These are phyloP conservation scores for Tolypocladium inflatum DNA, from an alignment of 2,329 filamentous ascomycete species.

Conservation along the genomic window DNA sequence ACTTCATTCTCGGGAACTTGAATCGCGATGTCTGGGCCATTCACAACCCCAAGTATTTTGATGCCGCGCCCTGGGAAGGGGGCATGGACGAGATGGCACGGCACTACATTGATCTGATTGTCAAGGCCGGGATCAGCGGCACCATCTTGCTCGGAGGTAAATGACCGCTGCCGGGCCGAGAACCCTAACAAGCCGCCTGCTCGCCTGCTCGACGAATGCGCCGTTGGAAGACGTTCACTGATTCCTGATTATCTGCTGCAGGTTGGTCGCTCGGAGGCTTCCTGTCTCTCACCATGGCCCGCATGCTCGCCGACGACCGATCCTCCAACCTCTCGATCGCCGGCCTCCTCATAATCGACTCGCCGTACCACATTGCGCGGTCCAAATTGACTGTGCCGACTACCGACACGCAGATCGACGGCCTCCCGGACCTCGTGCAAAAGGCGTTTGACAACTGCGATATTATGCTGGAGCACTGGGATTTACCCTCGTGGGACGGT, in stretches of 20 bases:
- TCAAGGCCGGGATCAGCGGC: slow-evolving; percentile 13
- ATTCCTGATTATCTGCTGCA: not conserved
- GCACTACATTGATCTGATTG: slow-evolving; percentile 15
- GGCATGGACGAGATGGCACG: slow-evolving; percentile 19
- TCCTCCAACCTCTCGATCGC: slow-evolving; percentile 12
- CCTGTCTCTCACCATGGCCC: slow-evolving; percentile 15
- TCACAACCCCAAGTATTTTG: slow-evolving; percentile 17
- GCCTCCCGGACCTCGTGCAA: slow-evolving; percentile 14
- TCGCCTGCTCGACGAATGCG: not conserved
- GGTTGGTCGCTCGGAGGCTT: slow-evolving; percentile 21
- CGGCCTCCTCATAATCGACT: slow-evolving; percentile 18
- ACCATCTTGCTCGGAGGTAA: slow-evolving; percentile 16
- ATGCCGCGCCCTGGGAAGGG: slow-evolving; percentile 13
- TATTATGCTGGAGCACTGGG: slow-evolving; percentile 18
- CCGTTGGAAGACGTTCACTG: not conserved
- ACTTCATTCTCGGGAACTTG: slow-evolving; percentile 16
- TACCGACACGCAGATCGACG: slow-evolving; percentile 9
- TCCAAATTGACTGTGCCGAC: slow-evolving; percentile 6
- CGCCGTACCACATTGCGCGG: slow-evolving; percentile 15
- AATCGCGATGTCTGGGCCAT: slow-evolving; percentile 20
- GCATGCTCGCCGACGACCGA: slow-evolving; percentile 13
- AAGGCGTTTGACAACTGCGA: slow-evolving; percentile 20
- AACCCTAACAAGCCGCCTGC: not conserved
- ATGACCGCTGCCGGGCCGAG: not conserved
- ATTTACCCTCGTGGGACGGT: slow-evolving; percentile 14